Base-by-base conservation (phyloP, 2,329 filamentous ascomycete species). In the Exophiala bonariae region DNA sequence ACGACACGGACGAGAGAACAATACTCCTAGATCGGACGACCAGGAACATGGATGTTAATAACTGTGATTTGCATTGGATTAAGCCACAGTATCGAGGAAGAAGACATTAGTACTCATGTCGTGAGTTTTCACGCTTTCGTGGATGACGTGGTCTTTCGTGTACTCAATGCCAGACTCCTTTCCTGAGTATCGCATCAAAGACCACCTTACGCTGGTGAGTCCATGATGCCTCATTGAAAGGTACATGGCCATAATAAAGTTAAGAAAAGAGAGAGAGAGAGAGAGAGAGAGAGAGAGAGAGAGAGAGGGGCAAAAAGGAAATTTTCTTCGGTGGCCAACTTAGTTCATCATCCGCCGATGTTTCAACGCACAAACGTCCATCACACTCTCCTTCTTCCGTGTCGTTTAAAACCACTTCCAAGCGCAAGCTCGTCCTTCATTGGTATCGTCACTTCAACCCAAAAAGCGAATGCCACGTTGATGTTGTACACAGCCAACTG, bases 401-500 rank as follows among this genome's bases (percentile, higher is more conserved):
- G 43, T 35, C 52, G 45, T 42, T 51, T 47, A 49, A n/a, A n/a
- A n/a, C 44, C 41, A 44, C 47, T 51, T 51, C 41, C 49, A 51
- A 49, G 52, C 49, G 49, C 49, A 47, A 49, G 49, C 48, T 49
- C 28, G 35, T 54, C 23, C 36, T 45, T 47, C 45, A 44, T 46
- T 55, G 49, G 35, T 4, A 37, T 37, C 35, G 36, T 55, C 52
- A 44, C 42, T 41, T 35, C 48, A 49, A 49, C 41, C 52, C 48
- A 51, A 48, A 49, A 49, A 44, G 37, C 38, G 42, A 55, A 52
- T 46, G 52, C 52, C 49, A 47, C 49, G 48, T 47, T 46, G 45
- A 46, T 55, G 52, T 52, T 55, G 52, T 55, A 55, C 52, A 55
- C 45, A 55, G 52, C 52, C 52, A 45, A 47, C 42, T 43, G 46